Base-by-base conservation (phyloP, 192 early-diverging fungal species). In the Diversispora eburnea region DNA sequence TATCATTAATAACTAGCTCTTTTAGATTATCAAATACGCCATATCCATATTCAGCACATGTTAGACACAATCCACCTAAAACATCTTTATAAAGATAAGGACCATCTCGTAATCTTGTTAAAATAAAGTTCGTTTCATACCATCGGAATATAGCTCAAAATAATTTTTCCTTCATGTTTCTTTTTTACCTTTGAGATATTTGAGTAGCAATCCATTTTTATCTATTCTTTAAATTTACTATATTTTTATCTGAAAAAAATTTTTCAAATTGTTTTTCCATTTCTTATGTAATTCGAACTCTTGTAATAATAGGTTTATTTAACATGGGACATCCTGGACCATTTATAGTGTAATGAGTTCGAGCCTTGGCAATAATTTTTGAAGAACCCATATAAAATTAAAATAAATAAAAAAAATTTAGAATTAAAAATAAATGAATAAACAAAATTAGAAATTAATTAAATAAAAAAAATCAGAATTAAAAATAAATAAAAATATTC, bases 171-270 rank as follows among this genome's bases (percentile, higher is more conserved):
- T 46, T n/a, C 43, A 48, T 3, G 45, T 60, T 65, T 65, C n/a
- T 65, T 65, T 65, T 65, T 65, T 39, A 46, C 46, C 45, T 47
- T 65, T 43, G 43, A 65, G 41, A 47, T 65, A 65, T 51, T 46
- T 49, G 15, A 66, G 58, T 10, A 9, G 58, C 25, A 33, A 4
- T 33, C 58, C 25, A 60, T 6, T 60, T 33, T 60, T 60, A 60
- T 60, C 58, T 9, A 60, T 25, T 12, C 10, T 25, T 60, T 10
- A 60, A 33, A 41, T 60, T 60, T 41, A 60, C 22, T 33, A 60
- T 60, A 10, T 60, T 60, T 39, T 60, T 60, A 9, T 60, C 22
- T 25, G 58, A 20, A 60, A 60, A 39, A 60, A 60, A 60, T 60
- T 33, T 49, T 25, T 60, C 20, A 60, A 60, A 60, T 12, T 60